Evolutionary conservation across 805 yeast genomes (phyloP).

Genomic region (Starmerella etchellsii): DNA sequence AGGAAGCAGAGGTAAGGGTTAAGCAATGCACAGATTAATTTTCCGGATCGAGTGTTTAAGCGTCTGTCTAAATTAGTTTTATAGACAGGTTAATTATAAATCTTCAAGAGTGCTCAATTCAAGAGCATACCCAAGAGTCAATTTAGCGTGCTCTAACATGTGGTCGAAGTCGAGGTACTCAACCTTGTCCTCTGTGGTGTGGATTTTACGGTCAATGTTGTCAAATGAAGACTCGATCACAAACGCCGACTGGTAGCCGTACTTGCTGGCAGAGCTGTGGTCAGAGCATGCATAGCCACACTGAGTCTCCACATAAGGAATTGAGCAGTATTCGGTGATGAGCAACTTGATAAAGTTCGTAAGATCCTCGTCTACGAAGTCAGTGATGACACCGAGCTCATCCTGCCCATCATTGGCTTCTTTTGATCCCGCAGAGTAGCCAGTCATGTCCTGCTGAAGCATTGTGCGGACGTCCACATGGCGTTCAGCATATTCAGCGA

Average conservation of each 20-base stretch:
- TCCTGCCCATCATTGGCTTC: conserved; percentile 36
- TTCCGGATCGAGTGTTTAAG: too few relatives aligned
- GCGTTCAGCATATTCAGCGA: conserved; percentile 38
- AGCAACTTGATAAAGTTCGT: conserved; percentile 50
- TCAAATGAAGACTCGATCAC: conserved; percentile 66
- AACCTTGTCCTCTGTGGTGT: conserved; percentile 64
- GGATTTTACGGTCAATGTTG: conserved; percentile 51
- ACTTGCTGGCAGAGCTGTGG: conserved; percentile 71
- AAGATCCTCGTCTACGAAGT: conserved; percentile 45
- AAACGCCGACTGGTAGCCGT: conserved; percentile 75
- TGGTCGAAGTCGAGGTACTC: conserved; percentile 70
- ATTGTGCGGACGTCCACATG: conserved; percentile 53
- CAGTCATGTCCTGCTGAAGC: conserved; percentile 95
- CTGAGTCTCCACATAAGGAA: conserved; percentile 57
- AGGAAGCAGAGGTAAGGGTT: too few relatives aligned
- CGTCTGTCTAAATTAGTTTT: too few relatives aligned
- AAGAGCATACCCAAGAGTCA: conserved; percentile 57
- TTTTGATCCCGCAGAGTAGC: conserved; percentile 41
- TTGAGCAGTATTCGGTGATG: conserved; percentile 47
- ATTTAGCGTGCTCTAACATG: conserved; percentile 65
- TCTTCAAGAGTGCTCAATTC: conserved; percentile 40
- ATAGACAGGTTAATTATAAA: too few relatives aligned
- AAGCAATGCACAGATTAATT: too few relatives aligned
- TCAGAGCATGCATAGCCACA: conserved; percentile 95
- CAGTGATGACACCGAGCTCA: conserved; percentile 69